Evolutionary conservation across 139 green algal species (phyloP), one percentile per base, ranked within the genome.

Genomic region (Tetradesmus obliquus): DNA sequence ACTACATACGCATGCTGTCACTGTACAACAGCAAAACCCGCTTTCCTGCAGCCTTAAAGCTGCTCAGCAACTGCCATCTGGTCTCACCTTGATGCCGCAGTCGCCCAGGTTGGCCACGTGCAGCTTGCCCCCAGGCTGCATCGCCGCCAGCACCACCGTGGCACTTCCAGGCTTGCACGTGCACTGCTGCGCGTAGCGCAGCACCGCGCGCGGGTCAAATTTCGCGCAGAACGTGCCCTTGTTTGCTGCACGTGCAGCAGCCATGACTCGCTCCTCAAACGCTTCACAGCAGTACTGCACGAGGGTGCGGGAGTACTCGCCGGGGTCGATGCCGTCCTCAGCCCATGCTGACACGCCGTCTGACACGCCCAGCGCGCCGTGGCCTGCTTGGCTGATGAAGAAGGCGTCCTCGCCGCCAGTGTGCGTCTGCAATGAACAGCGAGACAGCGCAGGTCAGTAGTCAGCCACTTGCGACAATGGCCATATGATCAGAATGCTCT

Each of bases 341-440:
- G 95, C 95, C 98, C 98, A 99, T 12, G 97, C 96, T 71, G 97
- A 96, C 51, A 99, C 98, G 2, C 98, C 98, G 92, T 99, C 98
- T 13, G 97, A 97, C 22, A 99, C 96, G 55, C 95, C 97, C 13
- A 98, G 88, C 0, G 95, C 95, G 53, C 96, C 95, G 72, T 94
- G 88, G 0, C 94, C 95, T 6, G 91, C 79, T 7, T 82, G 84
- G 82, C 74, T 94, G 24, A 98, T 95, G 92, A 98, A 99, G 94
- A 95, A 98, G 0, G 97, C 96, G 88, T 99, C 98, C 93, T 99
- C 97, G 1, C 97, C 97, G 45, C 97, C 97, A 76, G 94, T 98
- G 8, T 95, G 84, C 0, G 92, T 84, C 92, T 95, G 91, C 82
- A 82, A 12, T 51, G 20, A 5, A 19, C 17, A 80, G 8, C 9